Base-by-base conservation (phyloP, 257 asterid species). In the Capsicum rhomboideum region DNA sequence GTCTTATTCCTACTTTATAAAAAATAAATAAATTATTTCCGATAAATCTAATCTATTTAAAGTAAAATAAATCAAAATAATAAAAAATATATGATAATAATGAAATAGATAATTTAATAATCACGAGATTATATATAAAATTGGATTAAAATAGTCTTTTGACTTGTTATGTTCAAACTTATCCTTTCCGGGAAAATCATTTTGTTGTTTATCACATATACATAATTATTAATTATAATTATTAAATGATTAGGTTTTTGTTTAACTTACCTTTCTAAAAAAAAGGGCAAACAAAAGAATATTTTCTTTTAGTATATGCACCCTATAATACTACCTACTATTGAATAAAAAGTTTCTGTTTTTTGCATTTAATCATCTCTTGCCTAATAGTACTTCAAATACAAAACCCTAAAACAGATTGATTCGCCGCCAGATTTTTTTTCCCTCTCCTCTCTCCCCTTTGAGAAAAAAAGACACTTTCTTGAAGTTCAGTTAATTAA, bases 381-480 rank as follows among this genome's bases (percentile, higher is more conserved):
- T 74, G 20, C 58, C 80, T 46, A 74, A 74, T 52, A 68, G 77
- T 74, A 74, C 80, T 74, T 74, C 80, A 74, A 74, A 75, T 13
- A 26, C 46, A 75, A 75, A 75, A 75, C 81, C 81, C 81, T 75
- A 75, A 50, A 26, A 75, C 40, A 28, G 16, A 23, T 77, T 49
- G 63, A 77, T 77, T 77, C 63, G 81, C 81, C 81, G 81, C 63
- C 63, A 50, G 61, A 77, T 75, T 50, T 50, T 77, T 49, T 49
- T 50, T 77, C 0, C 21, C 20, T 11, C 31, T 14, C 72, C 13
- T 7, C 37, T 68, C 52, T 68, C 52, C 28, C 52, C 21, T 37
- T 18, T 68, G 58, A 42, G 44, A 74, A 7, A 42, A 74, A 74
- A 3, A 21, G 14, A 13, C 16, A 50, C 82, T 77, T 77, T 77